Evolutionary conservation across 2,329 filamentous ascomycete genomes (phyloP).

Genomic region (Onygenales sp.): DNA sequence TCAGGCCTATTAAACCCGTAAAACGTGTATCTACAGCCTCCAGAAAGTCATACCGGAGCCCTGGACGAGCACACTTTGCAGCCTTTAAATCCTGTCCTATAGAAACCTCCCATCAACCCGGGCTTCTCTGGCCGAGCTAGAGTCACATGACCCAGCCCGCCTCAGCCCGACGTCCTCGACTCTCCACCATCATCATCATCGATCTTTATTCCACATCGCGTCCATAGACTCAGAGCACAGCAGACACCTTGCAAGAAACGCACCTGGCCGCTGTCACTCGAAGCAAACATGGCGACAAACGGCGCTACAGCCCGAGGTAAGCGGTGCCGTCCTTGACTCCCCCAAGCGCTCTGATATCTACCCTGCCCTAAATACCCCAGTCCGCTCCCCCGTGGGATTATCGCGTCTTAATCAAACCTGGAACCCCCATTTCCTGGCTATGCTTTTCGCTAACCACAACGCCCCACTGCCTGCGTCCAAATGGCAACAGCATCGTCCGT

Average conservation of each 20-base stretch:
- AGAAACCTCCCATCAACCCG: not conserved
- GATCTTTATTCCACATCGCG: not conserved
- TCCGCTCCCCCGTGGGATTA: not conserved
- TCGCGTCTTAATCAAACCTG: not conserved
- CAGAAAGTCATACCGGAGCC: not conserved
- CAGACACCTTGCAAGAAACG: not conserved
- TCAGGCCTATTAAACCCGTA: too few relatives aligned
- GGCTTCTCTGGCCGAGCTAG: not conserved
- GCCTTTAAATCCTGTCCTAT: not conserved
- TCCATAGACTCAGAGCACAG: not conserved
- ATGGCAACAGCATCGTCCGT: conserved; percentile 17
- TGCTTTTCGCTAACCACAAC: not conserved
- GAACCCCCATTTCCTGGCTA: not conserved
- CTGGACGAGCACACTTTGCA: not conserved
- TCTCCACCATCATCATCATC: not conserved
- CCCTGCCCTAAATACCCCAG: not conserved
- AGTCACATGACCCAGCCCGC: not conserved
- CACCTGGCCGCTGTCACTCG: not conserved
- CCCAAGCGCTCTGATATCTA: not conserved
- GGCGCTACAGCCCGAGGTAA: conserved; percentile 26
- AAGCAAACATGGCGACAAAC: conserved; percentile 23
- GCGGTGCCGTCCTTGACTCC: conserved; percentile 1
- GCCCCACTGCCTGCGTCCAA: not conserved
- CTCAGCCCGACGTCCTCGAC: not conserved
- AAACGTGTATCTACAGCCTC: too few relatives aligned